These are phyloP conservation scores for Ochetophila trinervis DNA, from an alignment of 306 rosid genomes.

Conservation along the genomic window DNA sequence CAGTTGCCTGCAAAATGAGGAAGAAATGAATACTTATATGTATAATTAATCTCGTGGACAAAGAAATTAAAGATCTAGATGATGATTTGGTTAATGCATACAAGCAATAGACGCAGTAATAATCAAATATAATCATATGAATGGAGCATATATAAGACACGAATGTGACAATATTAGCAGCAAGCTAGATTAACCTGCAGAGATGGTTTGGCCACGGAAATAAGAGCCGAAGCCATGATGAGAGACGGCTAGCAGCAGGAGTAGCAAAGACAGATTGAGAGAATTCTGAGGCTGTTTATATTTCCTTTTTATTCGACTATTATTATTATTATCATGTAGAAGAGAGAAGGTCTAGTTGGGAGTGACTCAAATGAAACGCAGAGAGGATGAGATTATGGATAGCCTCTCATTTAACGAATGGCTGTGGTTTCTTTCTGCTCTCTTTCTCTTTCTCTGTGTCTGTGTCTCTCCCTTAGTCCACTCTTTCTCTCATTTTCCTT, in stretches of 20 bases:
- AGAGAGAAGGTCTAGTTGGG: slow-evolving; percentile 21
- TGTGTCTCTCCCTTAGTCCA: slow-evolving; percentile 11
- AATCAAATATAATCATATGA: no score
- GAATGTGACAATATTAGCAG: neutral
- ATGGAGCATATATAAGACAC: no score
- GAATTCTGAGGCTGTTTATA: slow-evolving; percentile 7
- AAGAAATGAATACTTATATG: neutral
- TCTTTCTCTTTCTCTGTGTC: neutral
- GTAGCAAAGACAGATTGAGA: neutral
- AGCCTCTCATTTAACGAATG: slow-evolving; percentile 57
- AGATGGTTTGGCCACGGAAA: slow-evolving; percentile 87
- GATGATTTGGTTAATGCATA: no score
- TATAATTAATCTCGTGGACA: no score
- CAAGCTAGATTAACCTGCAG: slow-evolving; percentile 63
- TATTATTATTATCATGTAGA: neutral
- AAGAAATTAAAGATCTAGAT: no score
- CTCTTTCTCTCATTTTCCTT: neutral
- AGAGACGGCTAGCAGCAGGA: neutral
- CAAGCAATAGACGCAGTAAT: no score
- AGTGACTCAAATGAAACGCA: slow-evolving; percentile 40
- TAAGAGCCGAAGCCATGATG: slow-evolving; percentile 90
- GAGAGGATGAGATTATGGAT: slow-evolving; percentile 83
- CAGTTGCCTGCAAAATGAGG: slow-evolving; percentile 48
- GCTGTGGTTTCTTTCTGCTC: slow-evolving; percentile 48
- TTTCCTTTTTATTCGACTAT: slow-evolving; percentile 4